Evolutionary conservation across 73 alveolate genomes (phyloP), one percentile per base, ranked within the genome.

Genomic region (Symbiodinium natans): DNA sequence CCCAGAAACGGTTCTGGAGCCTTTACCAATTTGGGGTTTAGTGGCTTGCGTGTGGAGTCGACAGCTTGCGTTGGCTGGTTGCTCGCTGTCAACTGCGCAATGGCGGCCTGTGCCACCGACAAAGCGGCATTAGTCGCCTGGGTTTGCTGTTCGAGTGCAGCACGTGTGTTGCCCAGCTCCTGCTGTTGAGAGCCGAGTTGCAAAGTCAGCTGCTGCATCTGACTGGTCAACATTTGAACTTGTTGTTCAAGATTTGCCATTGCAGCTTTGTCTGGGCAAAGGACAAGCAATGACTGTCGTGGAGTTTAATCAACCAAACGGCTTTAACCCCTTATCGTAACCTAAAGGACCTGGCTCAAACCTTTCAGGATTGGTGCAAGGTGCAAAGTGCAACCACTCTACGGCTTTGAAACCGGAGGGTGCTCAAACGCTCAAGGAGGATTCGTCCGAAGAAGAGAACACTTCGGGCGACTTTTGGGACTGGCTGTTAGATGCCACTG

Each of bases 341-440:
- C n/a, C n/a, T n/a, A n/a, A n/a, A n/a, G 19, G 19, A 11, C 19
- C 6, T 8, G n/a, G n/a, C n/a, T n/a, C n/a, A n/a, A n/a, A n/a
- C n/a, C n/a, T n/a, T n/a, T n/a, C n/a, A n/a, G n/a, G n/a, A 75
- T 42, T 33, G 86, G 34, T 75, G 86, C 52, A 75, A 42, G 86
- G 34, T 3, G 86, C 34, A 46, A 46, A 75, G 52, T 42, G 34
- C n/a, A n/a, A n/a, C n/a, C n/a, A 75, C 86, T 75, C 86, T 75
- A 75, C 86, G 46, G 86, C 34, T 75, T n/a, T 46, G 42, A 46
- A 75, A 75, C 86, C 42, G 86, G 86, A 75, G 86, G 86, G 29
- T 19, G 29, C 86, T 75, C 86, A n/a, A n/a, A n/a, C n/a, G n/a
- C n/a, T n/a, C 86, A 46, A 19, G 42, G 86, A 31, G 29, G 15